These are phyloP conservation scores for Moricandia moricandioides DNA, from an alignment of 345 rosid genomes.

Conservation along the genomic window DNA sequence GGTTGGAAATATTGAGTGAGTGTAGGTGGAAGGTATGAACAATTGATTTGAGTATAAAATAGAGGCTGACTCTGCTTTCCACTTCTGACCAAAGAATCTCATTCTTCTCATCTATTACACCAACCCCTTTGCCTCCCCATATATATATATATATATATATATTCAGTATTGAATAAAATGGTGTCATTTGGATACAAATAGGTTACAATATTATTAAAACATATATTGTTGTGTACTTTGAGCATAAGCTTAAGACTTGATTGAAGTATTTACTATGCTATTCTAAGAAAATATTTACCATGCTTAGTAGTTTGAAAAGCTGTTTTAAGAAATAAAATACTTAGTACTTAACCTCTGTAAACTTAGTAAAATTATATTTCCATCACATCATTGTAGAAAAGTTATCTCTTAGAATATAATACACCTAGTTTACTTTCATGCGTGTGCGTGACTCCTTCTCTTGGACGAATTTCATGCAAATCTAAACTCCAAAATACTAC, in stretches of 20 bases:
- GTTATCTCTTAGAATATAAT: background rate
- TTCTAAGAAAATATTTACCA: background rate
- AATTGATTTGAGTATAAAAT: slow-evolving; percentile 19
- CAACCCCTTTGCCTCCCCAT: slow-evolving; percentile 28
- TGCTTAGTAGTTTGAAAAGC: background rate
- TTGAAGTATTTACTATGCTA: background rate
- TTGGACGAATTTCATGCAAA: background rate
- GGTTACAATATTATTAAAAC: background rate
- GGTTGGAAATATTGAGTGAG: background rate
- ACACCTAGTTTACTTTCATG: background rate
- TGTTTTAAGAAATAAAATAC: background rate
- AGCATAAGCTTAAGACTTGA: background rate
- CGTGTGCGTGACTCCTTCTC: background rate
- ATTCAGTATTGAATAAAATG: background rate
- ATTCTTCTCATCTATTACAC: slow-evolving; percentile 36
- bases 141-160: background rate
- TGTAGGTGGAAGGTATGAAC: slow-evolving; percentile 23
- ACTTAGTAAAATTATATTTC: background rate
- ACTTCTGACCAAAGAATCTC: slow-evolving; percentile 39
- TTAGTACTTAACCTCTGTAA: background rate
- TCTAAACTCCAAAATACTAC: background rate
- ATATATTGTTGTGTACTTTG: background rate
- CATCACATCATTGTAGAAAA: background rate
- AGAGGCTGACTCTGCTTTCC: slow-evolving; percentile 40
- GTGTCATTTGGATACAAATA: background rate